Base-by-base conservation (phyloP, 2,329 filamentous ascomycete species). In the Sclerotinia spermophila region DNA sequence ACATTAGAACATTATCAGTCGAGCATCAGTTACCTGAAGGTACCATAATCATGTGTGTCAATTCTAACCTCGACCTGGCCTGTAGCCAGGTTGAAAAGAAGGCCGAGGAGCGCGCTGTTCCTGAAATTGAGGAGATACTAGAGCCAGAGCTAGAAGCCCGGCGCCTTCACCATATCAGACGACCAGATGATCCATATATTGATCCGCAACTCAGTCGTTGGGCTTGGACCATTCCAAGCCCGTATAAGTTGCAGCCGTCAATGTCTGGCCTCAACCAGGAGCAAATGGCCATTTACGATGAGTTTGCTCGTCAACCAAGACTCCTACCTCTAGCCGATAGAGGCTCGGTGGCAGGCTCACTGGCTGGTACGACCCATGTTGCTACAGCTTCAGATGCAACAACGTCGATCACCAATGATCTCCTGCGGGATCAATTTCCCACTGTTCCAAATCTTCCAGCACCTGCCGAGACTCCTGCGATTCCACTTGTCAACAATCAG, bases 1-100 rank as follows among this genome's bases (percentile, higher is more conserved):
- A 98, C 79, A 94, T 99, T 80, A 91, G 96, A 67, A 85, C 85
- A 64, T 80, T 90, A n/a, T 86, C 88, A 4, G 83, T 82, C 64
- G 88, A 90, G 51, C 88, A 90, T 76, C 92, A 92, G 24, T 86
- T 99, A 73, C 93, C 96, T 0, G 96, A 99, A 82, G 96, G 96
- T 10, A 92, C 96, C 44, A 96, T 99, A 72, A 88, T 98, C 70
- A 97, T 99, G 93, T 98, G 96, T 81, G 95, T 99, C 72, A 99
- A 98, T 80, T 95, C 96, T 74, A 99, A 99, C 79, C 86, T 99
- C 42, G 96, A 99, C 76, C 86, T 94, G 55, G 95, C 96, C 61
- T 98, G 96, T 79, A 91, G 88, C 76, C 92, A 97, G 73, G 96
- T 99, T 60, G 96, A 99, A 81, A 94, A 96, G 80, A 94, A 96